A percentile compares a stretch with the other conserved stretches of the same genome.
Conservation (phyloP, 345 rosid genomes). For the Gossypium turneri region DNA sequence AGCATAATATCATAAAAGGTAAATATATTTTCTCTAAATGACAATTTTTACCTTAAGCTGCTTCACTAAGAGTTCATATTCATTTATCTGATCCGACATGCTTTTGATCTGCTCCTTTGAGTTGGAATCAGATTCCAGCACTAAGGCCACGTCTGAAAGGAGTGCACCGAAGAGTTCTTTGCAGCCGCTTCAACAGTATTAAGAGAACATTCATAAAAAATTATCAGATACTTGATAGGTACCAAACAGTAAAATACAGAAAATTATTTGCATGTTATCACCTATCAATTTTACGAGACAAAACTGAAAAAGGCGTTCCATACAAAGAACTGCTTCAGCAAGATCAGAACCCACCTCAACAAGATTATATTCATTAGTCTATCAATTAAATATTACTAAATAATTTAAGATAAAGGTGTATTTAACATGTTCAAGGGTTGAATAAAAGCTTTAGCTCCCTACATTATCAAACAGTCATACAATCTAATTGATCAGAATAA, state of each 20-base stretch:
- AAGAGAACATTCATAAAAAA: not conserved
- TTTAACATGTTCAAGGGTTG: not conserved
- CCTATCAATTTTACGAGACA: not conserved
- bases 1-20: not conserved
- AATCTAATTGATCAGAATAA: not conserved
- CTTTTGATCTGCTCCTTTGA: constrained; percentile 35
- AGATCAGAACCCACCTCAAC: not conserved
- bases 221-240: not conserved
- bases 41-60: constrained; percentile 52
- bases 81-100: constrained; percentile 49
- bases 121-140: constrained; percentile 29
- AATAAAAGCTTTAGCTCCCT: not conserved
- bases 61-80: constrained; percentile 53
- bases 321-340: constrained; percentile 2
- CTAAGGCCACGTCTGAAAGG: constrained; percentile 32
- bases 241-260: constrained; percentile 9
- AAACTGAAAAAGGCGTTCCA: not conserved
- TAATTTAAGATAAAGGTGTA: not conserved
- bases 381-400: not conserved
- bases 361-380: not conserved
- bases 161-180: constrained; percentile 36
- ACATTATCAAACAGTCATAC: constrained; percentile 4
- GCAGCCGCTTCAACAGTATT: constrained; percentile 25
- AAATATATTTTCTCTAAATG: constrained; percentile 4
- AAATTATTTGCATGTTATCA: not conserved